A percentile compares a stretch with the other conserved stretches of the same genome.
Evolutionary conservation across 2,329 filamentous ascomycete genomes (phyloP).

Genomic region (Phoma sp.): DNA sequence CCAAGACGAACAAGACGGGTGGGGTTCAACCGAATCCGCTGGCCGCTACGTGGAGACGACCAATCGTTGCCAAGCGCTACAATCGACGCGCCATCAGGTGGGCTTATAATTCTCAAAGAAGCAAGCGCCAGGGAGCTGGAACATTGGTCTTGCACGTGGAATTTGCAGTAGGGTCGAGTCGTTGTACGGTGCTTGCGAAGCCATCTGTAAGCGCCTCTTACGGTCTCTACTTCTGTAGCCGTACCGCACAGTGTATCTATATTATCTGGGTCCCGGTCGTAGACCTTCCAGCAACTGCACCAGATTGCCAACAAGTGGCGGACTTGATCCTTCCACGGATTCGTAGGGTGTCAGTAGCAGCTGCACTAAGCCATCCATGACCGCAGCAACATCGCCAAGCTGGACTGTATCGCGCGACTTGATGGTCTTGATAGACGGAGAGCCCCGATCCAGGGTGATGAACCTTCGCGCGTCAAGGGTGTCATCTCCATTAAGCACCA

Average conservation of each 20-base stretch:
- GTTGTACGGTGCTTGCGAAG: constrained; percentile 1
- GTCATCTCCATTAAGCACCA: constrained; percentile 64
- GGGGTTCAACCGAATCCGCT: constrained; percentile 1
- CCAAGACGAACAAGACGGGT: constrained; percentile 9
- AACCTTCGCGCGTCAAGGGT: constrained; percentile 63
- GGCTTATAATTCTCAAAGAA: not conserved
- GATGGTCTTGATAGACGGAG: constrained; percentile 55
- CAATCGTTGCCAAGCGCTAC: not conserved
- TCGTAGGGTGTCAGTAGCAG: constrained; percentile 62
- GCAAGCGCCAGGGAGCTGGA: not conserved
- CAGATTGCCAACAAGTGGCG: constrained; percentile 72
- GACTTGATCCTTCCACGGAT: constrained; percentile 42
- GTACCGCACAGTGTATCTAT: not conserved
- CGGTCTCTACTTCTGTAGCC: constrained; percentile 10
- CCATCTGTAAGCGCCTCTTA: not conserved
- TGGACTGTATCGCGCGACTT: constrained; percentile 31
- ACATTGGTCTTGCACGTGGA: constrained; percentile 3
- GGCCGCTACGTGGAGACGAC: constrained; percentile 4
- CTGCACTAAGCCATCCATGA: constrained; percentile 65
- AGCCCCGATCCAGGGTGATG: constrained; percentile 62
- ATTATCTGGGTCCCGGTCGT: constrained; percentile 56
- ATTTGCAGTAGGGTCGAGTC: not conserved
- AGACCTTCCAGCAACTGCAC: constrained; percentile 68
- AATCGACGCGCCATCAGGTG: not conserved
- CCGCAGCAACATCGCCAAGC: constrained; percentile 63